These are phyloP conservation scores for Allium fistulosum DNA, from an alignment of 106 monocot species.

Conservation along the genomic window DNA sequence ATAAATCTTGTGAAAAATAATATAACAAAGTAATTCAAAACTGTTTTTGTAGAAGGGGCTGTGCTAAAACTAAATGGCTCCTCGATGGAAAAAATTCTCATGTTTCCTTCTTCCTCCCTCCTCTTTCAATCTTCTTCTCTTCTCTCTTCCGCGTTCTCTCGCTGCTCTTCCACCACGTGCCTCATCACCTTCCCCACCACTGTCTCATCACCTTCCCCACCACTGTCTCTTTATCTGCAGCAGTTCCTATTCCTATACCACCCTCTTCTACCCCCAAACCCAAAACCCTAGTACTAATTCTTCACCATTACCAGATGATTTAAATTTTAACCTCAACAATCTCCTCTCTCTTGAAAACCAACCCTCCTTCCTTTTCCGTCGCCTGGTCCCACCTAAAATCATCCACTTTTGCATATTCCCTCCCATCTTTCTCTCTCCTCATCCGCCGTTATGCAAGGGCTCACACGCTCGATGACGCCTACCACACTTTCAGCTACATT, in stretches of 20 bases:
- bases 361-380: slow-evolving; percentile 26
- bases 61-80: no score
- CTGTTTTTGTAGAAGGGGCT: no score
- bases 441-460: slow-evolving; percentile 60
- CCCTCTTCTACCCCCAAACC: slow-evolving; percentile 3
- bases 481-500: slow-evolving; percentile 24
- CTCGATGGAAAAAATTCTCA: no score
- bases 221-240: slow-evolving; percentile 13
- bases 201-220: background rate
- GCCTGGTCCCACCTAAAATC: slow-evolving; percentile 52
- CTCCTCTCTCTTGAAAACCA: slow-evolving; percentile 3
- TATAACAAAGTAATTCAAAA: no score
- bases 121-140: no score
- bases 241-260: slow-evolving; percentile 21
- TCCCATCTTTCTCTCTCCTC: slow-evolving; percentile 31
- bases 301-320: no score
- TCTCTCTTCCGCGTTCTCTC: no score
- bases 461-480: slow-evolving; percentile 34
- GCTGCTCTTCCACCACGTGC: no score
- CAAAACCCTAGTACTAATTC: background rate
- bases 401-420: slow-evolving; percentile 19
- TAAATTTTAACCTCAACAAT: no score
- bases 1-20: no score
- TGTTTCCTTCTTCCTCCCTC: no score
- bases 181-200: no score